These are phyloP conservation scores for Cordyceps tenuipes DNA, from an alignment of 2,329 filamentous ascomycete genomes.

Conservation along the genomic window DNA sequence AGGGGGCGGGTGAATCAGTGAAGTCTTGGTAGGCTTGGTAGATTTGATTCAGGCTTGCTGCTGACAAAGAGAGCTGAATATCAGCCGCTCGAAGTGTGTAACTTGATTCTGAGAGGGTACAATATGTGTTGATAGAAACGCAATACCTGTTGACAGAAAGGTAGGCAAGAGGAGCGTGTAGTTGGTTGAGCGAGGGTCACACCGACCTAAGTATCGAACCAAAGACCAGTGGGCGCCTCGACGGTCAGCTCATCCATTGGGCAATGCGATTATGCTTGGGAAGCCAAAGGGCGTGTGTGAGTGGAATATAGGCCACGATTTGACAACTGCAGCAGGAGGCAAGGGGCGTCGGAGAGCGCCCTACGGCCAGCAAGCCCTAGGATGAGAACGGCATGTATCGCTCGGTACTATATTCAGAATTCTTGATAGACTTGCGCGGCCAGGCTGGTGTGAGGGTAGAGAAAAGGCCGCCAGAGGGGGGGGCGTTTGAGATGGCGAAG, in stretches of 20 bases:
- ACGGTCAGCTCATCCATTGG: not conserved
- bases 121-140: not conserved
- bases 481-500: not conserved
- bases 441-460: not conserved
- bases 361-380: slow-evolving; percentile 3
- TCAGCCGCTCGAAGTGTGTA: not conserved
- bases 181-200: not conserved
- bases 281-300: not conserved
- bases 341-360: not conserved
- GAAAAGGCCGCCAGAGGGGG: not conserved
- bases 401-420: not conserved
- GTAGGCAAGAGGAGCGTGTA: not conserved
- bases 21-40: not conserved
- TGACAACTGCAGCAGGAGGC: not conserved
- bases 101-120: not conserved
- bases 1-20: not conserved
- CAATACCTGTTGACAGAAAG: not conserved
- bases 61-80: not conserved
- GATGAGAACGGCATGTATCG: not conserved
- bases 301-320: not conserved
- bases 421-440: not conserved
- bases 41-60: not conserved
- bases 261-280: not conserved
- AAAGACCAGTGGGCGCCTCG: slow-evolving; percentile 1
- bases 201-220: slow-evolving; percentile 5